These are phyloP conservation scores for Amesomyces nigricolor DNA, from an alignment of 2,329 filamentous ascomycete genomes.

Conservation along the genomic window DNA sequence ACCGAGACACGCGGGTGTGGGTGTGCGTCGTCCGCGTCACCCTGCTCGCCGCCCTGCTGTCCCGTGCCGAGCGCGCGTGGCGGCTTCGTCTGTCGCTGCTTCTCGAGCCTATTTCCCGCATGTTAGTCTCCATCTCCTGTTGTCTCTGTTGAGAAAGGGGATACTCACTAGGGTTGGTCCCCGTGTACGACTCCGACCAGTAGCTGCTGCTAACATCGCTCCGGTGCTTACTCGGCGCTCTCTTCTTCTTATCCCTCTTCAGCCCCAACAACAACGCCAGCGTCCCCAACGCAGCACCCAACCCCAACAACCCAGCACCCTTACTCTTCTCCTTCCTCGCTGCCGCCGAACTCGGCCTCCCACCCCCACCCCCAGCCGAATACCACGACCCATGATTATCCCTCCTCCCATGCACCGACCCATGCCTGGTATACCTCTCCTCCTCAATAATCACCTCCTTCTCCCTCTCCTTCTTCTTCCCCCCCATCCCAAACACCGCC, in stretches of 20 bases:
- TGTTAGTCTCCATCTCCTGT: neutral
- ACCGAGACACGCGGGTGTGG: slow-evolving; percentile 26
- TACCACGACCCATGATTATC: slow-evolving; percentile 55
- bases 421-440: slow-evolving; percentile 50
- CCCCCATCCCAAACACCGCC: slow-evolving; percentile 56
- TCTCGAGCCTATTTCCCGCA: slow-evolving; percentile 36
- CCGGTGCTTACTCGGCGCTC: slow-evolving; percentile 37
- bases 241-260: slow-evolving; percentile 44
- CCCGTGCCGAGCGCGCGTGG: slow-evolving; percentile 20
- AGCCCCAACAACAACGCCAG: slow-evolving; percentile 51
- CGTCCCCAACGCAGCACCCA: slow-evolving; percentile 47
- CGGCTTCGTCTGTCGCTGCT: slow-evolving; percentile 26
- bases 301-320: slow-evolving; percentile 48
- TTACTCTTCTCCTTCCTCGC: slow-evolving; percentile 45
- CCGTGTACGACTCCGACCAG: slow-evolving; percentile 50
- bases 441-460: slow-evolving; percentile 50
- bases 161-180: slow-evolving; percentile 48
- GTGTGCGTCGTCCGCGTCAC: slow-evolving; percentile 26
- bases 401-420: slow-evolving; percentile 37
- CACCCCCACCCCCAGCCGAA: slow-evolving; percentile 34
- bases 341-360: slow-evolving; percentile 38
- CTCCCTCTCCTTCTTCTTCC: slow-evolving; percentile 39
- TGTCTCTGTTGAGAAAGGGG: neutral
- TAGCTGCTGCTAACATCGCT: slow-evolving; percentile 47
- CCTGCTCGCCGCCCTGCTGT: slow-evolving; percentile 25